phyloP scores from a whole-genome alignment of 306 rosid genomes.

The Rosa multiflora region DNA sequence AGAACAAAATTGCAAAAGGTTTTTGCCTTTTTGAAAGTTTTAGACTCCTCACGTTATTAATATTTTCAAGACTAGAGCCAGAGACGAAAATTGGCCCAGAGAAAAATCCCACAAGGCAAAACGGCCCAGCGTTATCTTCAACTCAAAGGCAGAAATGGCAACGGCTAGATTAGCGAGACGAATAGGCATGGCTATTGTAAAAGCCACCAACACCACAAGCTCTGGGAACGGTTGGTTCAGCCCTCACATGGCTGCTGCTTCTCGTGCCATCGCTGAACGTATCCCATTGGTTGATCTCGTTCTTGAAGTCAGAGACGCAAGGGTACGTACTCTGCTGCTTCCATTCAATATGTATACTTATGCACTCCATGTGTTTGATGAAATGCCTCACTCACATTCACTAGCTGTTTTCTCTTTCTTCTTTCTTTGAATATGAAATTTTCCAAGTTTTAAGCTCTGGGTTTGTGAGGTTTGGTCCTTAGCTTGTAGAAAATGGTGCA shows the following conservation, averaged over 20 bases:
- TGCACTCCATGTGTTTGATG: constrained; percentile 30
- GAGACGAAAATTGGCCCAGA: too few species aligned
- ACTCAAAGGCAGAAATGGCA: constrained; percentile 37
- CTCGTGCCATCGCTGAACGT: constrained; percentile 63
- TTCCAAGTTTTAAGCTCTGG: not conserved
- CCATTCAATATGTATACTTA: not conserved
- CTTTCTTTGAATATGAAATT: not conserved
- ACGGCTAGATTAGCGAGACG: constrained; percentile 36
- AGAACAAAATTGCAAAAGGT: too few species aligned
- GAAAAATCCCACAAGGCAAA: too few species aligned
- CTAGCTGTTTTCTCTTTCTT: not conserved
- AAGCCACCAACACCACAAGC: constrained; percentile 18
- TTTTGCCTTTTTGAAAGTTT: too few species aligned
- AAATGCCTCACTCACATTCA: constrained; percentile 15
- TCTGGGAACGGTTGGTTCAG: constrained; percentile 45
- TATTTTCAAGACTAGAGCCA: too few species aligned
- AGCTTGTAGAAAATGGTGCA: not conserved
- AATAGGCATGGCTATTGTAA: constrained; percentile 34
- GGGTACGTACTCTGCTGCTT: constrained; percentile 33
- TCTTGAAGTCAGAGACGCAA: constrained; percentile 76
- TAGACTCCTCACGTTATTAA: too few species aligned
- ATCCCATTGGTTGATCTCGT: constrained; percentile 65
- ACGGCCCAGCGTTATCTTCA: too few species aligned
- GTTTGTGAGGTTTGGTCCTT: not conserved
- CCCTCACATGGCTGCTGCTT: constrained; percentile 71